These are phyloP conservation scores for Hapsidospora chrysogenum DNA, from an alignment of 495 filamentous ascomycete genomes.

Conservation along the genomic window DNA sequence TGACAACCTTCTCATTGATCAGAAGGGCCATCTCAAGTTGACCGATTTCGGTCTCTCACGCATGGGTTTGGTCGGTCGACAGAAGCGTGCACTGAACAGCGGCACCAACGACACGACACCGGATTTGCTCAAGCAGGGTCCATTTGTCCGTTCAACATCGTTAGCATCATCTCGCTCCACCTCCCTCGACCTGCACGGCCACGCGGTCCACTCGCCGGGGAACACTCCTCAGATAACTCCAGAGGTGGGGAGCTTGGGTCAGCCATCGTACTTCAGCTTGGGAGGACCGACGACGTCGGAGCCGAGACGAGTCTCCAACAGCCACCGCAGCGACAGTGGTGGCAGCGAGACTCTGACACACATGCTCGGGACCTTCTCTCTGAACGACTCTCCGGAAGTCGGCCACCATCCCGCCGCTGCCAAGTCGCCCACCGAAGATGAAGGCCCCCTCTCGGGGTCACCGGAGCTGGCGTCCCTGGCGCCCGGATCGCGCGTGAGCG, in stretches of 20 bases:
- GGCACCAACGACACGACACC: conserved; percentile 62
- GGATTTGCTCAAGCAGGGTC: conserved; percentile 81
- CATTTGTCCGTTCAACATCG: conserved; percentile 72
- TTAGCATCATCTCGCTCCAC: conserved; percentile 88
- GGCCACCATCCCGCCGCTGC: conserved; percentile 20
- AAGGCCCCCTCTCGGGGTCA: conserved; percentile 43
- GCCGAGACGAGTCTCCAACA: conserved; percentile 61
- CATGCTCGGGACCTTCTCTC: conserved; percentile 70
- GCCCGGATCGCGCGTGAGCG: conserved; percentile 31
- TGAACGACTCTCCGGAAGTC: conserved; percentile 40
- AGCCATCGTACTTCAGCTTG: conserved; percentile 89
- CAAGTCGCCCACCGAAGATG: conserved; percentile 43
- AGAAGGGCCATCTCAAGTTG: conserved; percentile 88
- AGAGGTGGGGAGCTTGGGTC: conserved; percentile 37
- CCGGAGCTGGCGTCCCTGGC: conserved; percentile 47
- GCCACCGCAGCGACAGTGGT: conserved; percentile 79
- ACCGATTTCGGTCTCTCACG: conserved; percentile 95
- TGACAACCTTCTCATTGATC: conserved; percentile 93
- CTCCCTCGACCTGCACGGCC: conserved; percentile 77
- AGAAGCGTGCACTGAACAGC: conserved; percentile 79
- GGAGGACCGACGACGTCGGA: conserved; percentile 45
- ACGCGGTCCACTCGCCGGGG: conserved; percentile 46
- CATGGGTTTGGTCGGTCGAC: conserved; percentile 92
- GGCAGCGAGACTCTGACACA: conserved; percentile 71
- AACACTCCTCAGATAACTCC: conserved; percentile 82